Base-by-base conservation (phyloP, 2,329 filamentous ascomycete genomes). In the Orbilia quercus region DNA sequence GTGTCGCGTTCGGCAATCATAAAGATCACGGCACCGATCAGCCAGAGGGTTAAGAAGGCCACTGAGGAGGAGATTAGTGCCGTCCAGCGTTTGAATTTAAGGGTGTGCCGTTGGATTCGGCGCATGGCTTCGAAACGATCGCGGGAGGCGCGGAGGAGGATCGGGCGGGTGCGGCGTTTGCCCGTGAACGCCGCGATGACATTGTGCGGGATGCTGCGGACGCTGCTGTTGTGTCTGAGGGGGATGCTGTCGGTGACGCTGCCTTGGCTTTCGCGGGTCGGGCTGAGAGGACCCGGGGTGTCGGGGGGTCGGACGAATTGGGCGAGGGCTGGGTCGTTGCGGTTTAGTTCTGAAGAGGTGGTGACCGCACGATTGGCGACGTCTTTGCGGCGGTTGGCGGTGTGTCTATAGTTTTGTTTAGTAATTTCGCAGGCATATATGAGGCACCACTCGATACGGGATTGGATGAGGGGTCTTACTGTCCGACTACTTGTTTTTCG, bases 11-110 rank as follows among this genome's bases (percentile, higher is more conserved):
- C 89, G 0, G 85, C 83, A 38, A 81, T 78, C 83, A 85, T 89
- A 79, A 97, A 96, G 7, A 96, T 85, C 12, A 88, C 83, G 1
- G 92, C 92, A 2, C 93, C 93, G 0, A 90, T 82, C 38, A 91
- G 87, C 93, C 93, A 97, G 7, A 97, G 84, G 0, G 90, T 80
- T 0, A 89, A 81, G 83, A 92, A 96, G 0, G 87, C 87, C 7
- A 85, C 82, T 0, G 88, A 81, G 0, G 91, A 95, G 28, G 91
- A 84, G 1, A 84, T 82, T 75, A 96, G 84, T 23, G 90, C 88
- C 58, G 87, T 86, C 91, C 91, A 96, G 25, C 87, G 87, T 65
- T 90, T 88, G 76, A 89, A 89, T 4, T 80, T 82, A 0, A 85
- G 83, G 0, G 91, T 89, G 5, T 85, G 82, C 0, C 83, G 79